These are phyloP conservation scores for Bipolaris bicolor DNA, from an alignment of 2,329 filamentous ascomycete genomes.

Conservation along the genomic window DNA sequence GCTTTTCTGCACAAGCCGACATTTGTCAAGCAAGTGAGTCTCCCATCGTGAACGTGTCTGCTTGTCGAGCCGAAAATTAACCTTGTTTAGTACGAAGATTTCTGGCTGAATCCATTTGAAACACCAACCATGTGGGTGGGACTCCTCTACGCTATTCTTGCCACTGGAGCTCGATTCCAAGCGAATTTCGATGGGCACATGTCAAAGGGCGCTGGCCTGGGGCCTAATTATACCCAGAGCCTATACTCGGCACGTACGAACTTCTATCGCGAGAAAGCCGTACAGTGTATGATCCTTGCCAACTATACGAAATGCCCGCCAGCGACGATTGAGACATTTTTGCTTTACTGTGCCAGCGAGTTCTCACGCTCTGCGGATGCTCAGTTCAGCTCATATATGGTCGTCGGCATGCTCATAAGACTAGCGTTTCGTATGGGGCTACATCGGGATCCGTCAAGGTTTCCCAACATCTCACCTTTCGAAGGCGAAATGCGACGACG, in stretches of 20 bases:
- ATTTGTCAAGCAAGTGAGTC: slow-evolving; percentile 33
- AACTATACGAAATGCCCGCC: slow-evolving; percentile 47
- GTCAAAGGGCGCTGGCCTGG: not conserved
- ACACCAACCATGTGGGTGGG: slow-evolving; percentile 54
- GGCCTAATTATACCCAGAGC: slow-evolving; percentile 15
- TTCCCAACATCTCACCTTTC: slow-evolving; percentile 56
- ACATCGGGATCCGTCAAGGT: slow-evolving; percentile 50
- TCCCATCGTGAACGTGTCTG: no score
- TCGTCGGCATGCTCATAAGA: slow-evolving; percentile 41
- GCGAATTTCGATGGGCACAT: slow-evolving; percentile 21
- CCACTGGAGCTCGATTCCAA: slow-evolving; percentile 36
- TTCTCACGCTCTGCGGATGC: slow-evolving; percentile 37
- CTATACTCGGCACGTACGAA: slow-evolving; percentile 32
- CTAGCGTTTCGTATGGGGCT: slow-evolving; percentile 51
- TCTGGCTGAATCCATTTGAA: slow-evolving; percentile 51
- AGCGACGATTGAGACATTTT: slow-evolving; percentile 40
- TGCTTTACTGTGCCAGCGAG: slow-evolving; percentile 41
- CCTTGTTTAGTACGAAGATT: slow-evolving; percentile 47
- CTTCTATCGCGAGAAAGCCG: slow-evolving; percentile 41
- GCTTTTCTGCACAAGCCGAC: slow-evolving; percentile 41
- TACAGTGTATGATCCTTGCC: slow-evolving; percentile 41
- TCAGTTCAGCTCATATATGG: slow-evolving; percentile 39
- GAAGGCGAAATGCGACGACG: slow-evolving; percentile 66
- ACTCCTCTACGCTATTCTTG: slow-evolving; percentile 52
- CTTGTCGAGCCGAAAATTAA: slow-evolving; percentile 7